Conservation (phyloP, 2,329 filamentous ascomycete genomes). For the Pestalotiopsis fici region DNA sequence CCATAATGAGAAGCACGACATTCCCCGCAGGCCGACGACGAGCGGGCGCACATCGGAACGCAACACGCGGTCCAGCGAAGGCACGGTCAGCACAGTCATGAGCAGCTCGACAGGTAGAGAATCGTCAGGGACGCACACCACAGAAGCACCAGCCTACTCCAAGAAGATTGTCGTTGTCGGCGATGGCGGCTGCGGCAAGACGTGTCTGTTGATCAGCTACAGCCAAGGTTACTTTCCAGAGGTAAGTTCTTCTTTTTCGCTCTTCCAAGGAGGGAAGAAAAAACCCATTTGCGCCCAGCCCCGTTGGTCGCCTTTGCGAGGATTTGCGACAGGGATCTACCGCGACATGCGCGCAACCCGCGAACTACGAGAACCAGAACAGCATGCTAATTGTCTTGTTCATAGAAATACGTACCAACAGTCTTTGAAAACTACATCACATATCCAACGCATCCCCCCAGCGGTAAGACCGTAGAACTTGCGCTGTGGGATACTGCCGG, state of each 20-base stretch:
- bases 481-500: constrained; percentile 98
- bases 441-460: constrained; percentile 83
- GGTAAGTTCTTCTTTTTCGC: constrained; percentile 57
- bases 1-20: constrained; percentile 43
- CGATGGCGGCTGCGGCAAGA: constrained; percentile 98
- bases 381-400: background rate
- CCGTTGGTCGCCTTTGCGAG: background rate
- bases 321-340: constrained; percentile 7
- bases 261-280: background rate
- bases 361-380: background rate
- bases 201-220: constrained; percentile 97
- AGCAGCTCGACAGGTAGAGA: constrained; percentile 75
- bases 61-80: constrained; percentile 75
- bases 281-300: background rate
- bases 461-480: constrained; percentile 93
- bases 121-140: constrained; percentile 81
- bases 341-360: background rate
- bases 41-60: constrained; percentile 48
- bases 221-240: constrained; percentile 98
- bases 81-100: constrained; percentile 83
- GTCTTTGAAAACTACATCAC: constrained; percentile 99
- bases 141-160: constrained; percentile 88
- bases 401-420: constrained; percentile 97
- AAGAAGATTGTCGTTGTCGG: constrained; percentile 99
- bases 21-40: constrained; percentile 33